Conservation (phyloP, 768 basidiomycete genomes). For the Kwoniella sp. region DNA sequence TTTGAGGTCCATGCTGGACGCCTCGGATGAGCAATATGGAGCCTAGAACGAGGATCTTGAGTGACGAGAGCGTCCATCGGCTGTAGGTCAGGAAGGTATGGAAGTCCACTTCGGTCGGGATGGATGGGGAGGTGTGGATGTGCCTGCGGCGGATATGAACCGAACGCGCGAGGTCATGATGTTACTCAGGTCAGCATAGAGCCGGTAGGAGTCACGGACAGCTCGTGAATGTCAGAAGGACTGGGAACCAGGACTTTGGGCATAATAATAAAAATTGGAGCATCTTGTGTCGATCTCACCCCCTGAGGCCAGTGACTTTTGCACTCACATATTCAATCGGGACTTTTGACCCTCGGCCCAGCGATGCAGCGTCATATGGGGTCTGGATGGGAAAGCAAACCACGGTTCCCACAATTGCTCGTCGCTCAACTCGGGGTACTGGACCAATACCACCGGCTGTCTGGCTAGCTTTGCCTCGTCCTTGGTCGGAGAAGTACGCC, state of each 20-base stretch:
- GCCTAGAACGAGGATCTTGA: conserved; percentile 16
- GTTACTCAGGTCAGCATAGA: no score
- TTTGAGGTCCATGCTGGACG: conserved; percentile 9
- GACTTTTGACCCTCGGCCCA: conserved; percentile 16
- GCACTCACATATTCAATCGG: conserved; percentile 9
- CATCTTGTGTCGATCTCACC: no score
- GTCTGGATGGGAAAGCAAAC: conserved; percentile 15
- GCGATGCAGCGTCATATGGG: conserved; percentile 17
- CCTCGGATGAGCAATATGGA: conserved; percentile 17
- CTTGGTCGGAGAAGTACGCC: not conserved
- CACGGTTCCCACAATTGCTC: conserved; percentile 21
- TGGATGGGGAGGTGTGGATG: conserved; percentile 8
- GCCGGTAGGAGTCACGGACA: no score
- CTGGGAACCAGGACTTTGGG: no score
- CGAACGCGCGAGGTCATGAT: not conserved
- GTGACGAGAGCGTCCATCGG: conserved; percentile 5
- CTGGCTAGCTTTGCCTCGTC: not conserved
- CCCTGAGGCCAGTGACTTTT: no score
- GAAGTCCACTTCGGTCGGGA: not conserved
- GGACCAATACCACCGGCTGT: not conserved
- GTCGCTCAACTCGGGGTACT: not conserved
- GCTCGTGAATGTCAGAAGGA: no score
- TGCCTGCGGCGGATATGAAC: not conserved
- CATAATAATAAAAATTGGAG: no score
- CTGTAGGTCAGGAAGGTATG: conserved; percentile 6